phyloP scores from a whole-genome alignment of 2,329 filamentous ascomycete genomes.

The Alternaria tenuissima region DNA sequence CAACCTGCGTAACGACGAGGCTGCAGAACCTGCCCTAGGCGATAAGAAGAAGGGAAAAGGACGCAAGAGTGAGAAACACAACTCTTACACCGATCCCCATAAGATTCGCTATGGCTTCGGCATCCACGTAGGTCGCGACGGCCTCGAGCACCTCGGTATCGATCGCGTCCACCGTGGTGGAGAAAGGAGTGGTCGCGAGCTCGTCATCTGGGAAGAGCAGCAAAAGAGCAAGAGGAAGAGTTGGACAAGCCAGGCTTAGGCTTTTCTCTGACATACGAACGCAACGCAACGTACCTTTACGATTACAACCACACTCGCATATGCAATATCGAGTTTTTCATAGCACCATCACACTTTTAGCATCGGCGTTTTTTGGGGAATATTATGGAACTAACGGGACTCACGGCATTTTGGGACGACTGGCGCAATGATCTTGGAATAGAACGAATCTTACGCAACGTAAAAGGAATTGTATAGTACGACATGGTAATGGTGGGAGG shows the following conservation, averaged over 20 bases:
- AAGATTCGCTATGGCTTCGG: conserved; percentile 64
- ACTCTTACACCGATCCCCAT: conserved; percentile 36
- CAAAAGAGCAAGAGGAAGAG: conserved; percentile 36
- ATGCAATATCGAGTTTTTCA: neutral
- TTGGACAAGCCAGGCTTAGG: conserved; percentile 27
- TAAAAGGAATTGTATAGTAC: conserved; percentile 3
- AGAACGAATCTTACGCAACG: neutral
- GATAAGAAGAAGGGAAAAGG: conserved; percentile 27
- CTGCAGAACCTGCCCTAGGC: conserved; percentile 26
- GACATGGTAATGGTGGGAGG: neutral
- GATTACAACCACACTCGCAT: neutral
- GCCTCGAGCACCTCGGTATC: conserved; percentile 66
- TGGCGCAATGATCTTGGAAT: neutral
- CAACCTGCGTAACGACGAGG: conserved; percentile 37
- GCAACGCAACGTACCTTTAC: neutral
- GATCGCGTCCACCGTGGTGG: conserved; percentile 60
- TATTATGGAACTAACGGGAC: neutral
- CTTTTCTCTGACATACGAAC: neutral
- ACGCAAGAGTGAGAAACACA: conserved; percentile 36
- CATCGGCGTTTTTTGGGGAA: conserved; percentile 2
- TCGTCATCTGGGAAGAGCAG: conserved; percentile 51
- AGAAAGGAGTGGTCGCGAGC: conserved; percentile 41
- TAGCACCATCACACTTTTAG: neutral
- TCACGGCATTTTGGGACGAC: conserved; percentile 1
- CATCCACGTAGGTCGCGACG: conserved; percentile 65